A percentile compares a stretch with the other conserved stretches of the same genome.
Conservation (phyloP, 495 filamentous ascomycete genomes). For the Penicillium paxilli region DNA sequence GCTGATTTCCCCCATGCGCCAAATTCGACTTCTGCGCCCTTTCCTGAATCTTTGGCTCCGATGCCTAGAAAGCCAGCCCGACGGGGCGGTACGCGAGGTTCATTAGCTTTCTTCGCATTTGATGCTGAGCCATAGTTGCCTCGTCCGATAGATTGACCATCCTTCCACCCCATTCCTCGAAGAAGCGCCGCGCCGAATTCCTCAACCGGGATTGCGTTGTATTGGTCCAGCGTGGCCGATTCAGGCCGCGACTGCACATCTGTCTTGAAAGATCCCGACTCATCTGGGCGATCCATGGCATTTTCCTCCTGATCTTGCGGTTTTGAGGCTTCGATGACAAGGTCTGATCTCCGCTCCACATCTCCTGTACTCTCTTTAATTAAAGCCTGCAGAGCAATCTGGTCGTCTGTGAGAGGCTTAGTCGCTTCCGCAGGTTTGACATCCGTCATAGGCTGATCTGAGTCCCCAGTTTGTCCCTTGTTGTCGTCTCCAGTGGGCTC, state of each 20-base stretch:
- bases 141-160: slow-evolving; percentile 71
- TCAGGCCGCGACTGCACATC: slow-evolving; percentile 74
- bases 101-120: slow-evolving; percentile 29
- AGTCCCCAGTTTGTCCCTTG: slow-evolving; percentile 12
- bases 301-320: slow-evolving; percentile 25
- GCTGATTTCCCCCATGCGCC: slow-evolving; percentile 72
- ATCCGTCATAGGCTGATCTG: slow-evolving; percentile 33
- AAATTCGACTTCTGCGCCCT: slow-evolving; percentile 72
- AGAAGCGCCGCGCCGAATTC: slow-evolving; percentile 89
- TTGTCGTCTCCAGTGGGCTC: slow-evolving; percentile 20
- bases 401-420: slow-evolving; percentile 61
- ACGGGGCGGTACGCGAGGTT: slow-evolving; percentile 53
- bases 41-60: slow-evolving; percentile 68
- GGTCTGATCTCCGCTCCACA: slow-evolving; percentile 50
- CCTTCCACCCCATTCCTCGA: slow-evolving; percentile 91
- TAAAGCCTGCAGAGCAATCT: slow-evolving; percentile 79
- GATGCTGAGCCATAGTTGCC: slow-evolving; percentile 43
- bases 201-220: slow-evolving; percentile 85
- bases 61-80: slow-evolving; percentile 83
- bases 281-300: slow-evolving; percentile 40
- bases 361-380: slow-evolving; percentile 56
- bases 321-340: slow-evolving; percentile 56
- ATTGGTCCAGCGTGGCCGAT: slow-evolving; percentile 75
- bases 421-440: slow-evolving; percentile 17
- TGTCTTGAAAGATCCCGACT: slow-evolving; percentile 67